Conservation (phyloP, 176 grass and related monocot species). For the Eragrostis curvula region DNA sequence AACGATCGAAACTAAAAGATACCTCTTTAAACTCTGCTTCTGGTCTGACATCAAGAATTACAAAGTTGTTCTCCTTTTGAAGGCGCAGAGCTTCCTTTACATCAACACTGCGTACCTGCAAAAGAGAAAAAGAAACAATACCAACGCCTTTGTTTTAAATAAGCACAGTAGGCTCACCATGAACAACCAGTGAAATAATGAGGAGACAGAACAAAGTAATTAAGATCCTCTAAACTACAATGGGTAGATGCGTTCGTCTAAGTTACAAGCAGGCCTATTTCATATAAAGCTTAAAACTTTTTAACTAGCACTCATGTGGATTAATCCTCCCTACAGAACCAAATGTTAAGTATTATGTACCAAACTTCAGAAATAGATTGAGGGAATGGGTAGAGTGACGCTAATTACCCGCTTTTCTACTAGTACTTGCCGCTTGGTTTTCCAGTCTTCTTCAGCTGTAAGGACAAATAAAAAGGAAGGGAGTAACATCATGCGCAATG, state of each 20-base stretch:
- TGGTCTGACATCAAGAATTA: conserved; percentile 93
- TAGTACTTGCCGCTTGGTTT: conserved; percentile 79
- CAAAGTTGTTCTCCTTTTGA: conserved; percentile 98
- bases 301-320: not conserved
- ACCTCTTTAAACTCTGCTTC: conserved; percentile 96
- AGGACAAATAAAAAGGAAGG: conserved; percentile 10
- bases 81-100: conserved; percentile 95
- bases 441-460: conserved; percentile 97
- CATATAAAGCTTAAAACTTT: conserved; percentile 16
- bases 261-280: conserved; percentile 27
- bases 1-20: not conserved
- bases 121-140: conserved; percentile 32
- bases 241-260: conserved; percentile 28
- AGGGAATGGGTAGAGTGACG: not conserved
- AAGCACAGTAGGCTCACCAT: not conserved
- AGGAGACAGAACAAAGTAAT: not conserved
- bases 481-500: conserved; percentile 19
- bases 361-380: not conserved
- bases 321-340: not conserved
- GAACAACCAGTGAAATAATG: conserved; percentile 23
- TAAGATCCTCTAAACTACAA: not conserved
- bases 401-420: conserved; percentile 78
- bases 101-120: conserved; percentile 93
- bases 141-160: conserved; percentile 11
- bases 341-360: conserved; percentile 6